A percentile compares a stretch with the other conserved stretches of the same genome.
Evolutionary conservation across 805 yeast species (phyloP).

Genomic region (Metschnikowia aberdeeniae): DNA sequence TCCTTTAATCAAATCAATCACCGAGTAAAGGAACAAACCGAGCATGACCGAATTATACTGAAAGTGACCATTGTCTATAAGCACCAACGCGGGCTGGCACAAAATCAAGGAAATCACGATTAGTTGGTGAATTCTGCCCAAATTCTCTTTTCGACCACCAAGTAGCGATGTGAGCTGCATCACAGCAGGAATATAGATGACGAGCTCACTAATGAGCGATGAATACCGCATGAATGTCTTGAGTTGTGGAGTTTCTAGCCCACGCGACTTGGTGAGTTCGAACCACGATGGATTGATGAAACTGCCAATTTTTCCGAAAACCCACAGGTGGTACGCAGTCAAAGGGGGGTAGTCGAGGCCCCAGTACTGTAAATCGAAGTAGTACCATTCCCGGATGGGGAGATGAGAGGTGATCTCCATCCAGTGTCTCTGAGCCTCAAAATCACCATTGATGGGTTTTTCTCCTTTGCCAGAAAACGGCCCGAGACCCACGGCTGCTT

Average conservation of each 20-base stretch:
- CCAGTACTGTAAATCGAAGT: conserved; percentile 88
- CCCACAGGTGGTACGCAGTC: conserved; percentile 88
- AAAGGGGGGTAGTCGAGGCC: conserved; percentile 96
- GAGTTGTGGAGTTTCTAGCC: conserved; percentile 60
- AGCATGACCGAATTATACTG: conserved; percentile 94
- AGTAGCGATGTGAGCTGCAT: conserved; percentile 66
- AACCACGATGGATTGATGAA: conserved; percentile 72
- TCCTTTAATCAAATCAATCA: conserved; percentile 61
- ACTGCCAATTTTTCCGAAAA: conserved; percentile 70
- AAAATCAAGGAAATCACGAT: conserved; percentile 74
- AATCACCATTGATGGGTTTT: conserved; percentile 89
- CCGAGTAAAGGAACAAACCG: conserved; percentile 69
- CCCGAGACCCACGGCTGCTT: conserved; percentile 87
- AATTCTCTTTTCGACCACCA: conserved; percentile 49
- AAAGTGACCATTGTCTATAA: conserved; percentile 96
- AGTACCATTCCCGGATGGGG: conserved; percentile 80
- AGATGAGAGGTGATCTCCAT: conserved; percentile 80
- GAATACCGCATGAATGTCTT: conserved; percentile 85
- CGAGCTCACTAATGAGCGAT: conserved; percentile 68
- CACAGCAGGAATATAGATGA: conserved; percentile 77
- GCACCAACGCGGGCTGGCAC: conserved; percentile 74
- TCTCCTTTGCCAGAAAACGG: conserved; percentile 69
- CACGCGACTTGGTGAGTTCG: conserved; percentile 66
- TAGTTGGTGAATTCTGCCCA: conserved; percentile 69
- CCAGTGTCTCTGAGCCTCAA: conserved; percentile 99